Percentiles rank a stretch among this genome's conserved stretches.
Conservation (phyloP, 192 early-diverging fungal species). For the Coemansia sp. region DNA sequence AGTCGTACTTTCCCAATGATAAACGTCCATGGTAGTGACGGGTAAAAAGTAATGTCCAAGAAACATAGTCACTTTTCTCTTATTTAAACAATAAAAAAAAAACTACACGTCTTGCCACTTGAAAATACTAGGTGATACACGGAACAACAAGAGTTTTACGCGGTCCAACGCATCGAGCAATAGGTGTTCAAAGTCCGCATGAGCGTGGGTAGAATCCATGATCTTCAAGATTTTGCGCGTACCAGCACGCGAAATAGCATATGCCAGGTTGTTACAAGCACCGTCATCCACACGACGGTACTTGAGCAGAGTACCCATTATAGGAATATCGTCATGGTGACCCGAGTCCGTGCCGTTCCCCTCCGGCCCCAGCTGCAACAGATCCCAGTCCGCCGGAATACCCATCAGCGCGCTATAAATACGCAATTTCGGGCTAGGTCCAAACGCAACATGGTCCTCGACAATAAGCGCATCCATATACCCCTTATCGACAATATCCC, state of each 20-base stretch:
- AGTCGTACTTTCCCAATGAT: not conserved
- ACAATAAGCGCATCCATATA: slow-evolving; percentile 47
- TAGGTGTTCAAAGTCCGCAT: slow-evolving; percentile 51
- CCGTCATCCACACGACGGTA: slow-evolving; percentile 53
- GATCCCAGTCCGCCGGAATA: slow-evolving; percentile 49
- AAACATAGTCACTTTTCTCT: not conserved
- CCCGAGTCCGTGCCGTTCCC: slow-evolving; percentile 50
- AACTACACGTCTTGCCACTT: slow-evolving; percentile 23
- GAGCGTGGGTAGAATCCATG: slow-evolving; percentile 37
- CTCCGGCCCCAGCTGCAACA: slow-evolving; percentile 46
- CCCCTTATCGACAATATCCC: slow-evolving; percentile 36
- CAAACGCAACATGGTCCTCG: slow-evolving; percentile 49
- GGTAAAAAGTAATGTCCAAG: not conserved
- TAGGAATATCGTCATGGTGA: slow-evolving; percentile 41
- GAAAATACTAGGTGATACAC: slow-evolving; percentile 46
- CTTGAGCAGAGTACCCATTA: slow-evolving; percentile 22
- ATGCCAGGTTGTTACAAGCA: slow-evolving; percentile 50
- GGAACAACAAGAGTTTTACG: slow-evolving; percentile 44
- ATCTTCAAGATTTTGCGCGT: slow-evolving; percentile 39
- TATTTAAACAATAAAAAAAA: not conserved
- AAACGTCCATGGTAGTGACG: not conserved
- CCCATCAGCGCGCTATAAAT: slow-evolving; percentile 40
- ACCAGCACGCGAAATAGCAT: slow-evolving; percentile 45
- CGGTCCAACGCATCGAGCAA: slow-evolving; percentile 35
- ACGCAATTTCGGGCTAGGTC: slow-evolving; percentile 37